These are phyloP conservation scores for Leptodontidium sp. DNA, from an alignment of 2,329 filamentous ascomycete species.

Conservation along the genomic window DNA sequence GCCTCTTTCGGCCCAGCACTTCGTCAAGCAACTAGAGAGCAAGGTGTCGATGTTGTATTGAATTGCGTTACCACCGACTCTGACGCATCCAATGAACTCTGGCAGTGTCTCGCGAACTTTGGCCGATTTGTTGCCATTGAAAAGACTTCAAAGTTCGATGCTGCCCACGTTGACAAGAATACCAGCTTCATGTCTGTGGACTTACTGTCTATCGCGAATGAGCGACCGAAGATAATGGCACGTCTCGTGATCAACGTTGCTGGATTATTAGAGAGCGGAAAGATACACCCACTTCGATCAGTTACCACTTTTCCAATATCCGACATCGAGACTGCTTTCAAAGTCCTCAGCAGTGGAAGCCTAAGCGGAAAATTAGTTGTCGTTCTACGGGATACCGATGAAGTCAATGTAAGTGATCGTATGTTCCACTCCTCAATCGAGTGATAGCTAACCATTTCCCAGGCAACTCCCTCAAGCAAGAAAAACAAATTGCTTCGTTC, in stretches of 20 bases:
- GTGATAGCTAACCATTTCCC: slow-evolving; percentile 19
- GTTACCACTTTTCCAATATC: slow-evolving; percentile 48
- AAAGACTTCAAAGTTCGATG: slow-evolving; percentile 44
- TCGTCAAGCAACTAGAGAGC: slow-evolving; percentile 32
- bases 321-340: slow-evolving; percentile 43
- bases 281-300: slow-evolving; percentile 51
- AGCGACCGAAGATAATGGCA: slow-evolving; percentile 53
- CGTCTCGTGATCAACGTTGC: slow-evolving; percentile 51
- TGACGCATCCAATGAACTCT: slow-evolving; percentile 43
- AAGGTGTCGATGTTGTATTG: slow-evolving; percentile 45
- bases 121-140: slow-evolving; percentile 51
- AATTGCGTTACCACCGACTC: slow-evolving; percentile 40
- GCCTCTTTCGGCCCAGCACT: slow-evolving; percentile 42
- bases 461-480: slow-evolving; percentile 39
- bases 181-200: slow-evolving; percentile 54
- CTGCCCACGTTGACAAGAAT: slow-evolving; percentile 49
- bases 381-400: slow-evolving; percentile 51
- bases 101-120: slow-evolving; percentile 48
- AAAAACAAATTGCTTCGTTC: slow-evolving; percentile 32
- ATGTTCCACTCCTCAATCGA: not conserved
- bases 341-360: slow-evolving; percentile 35
- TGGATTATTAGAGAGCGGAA: slow-evolving; percentile 47
- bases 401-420: slow-evolving; percentile 51
- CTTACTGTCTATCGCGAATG: slow-evolving; percentile 51
- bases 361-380: slow-evolving; percentile 45